Evolutionary conservation across 2,329 filamentous ascomycete genomes (phyloP).

Genomic region (Phialophora expanda): DNA sequence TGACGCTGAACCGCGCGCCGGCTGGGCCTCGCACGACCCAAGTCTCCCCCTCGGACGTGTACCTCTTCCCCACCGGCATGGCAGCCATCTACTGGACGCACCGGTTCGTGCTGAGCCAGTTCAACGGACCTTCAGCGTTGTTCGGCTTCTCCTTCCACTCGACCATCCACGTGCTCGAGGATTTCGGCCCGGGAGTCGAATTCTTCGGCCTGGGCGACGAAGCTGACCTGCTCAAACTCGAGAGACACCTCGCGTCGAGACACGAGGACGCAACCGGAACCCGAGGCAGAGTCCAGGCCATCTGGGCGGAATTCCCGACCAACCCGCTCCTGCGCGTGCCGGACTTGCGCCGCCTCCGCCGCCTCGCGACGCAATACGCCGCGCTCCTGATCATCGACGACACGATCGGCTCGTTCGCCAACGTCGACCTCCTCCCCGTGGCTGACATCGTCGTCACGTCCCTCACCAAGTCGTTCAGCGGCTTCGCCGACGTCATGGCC

Average conservation of each 20-base stretch:
- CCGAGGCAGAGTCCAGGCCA: conserved; percentile 41
- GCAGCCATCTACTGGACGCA: conserved; percentile 56
- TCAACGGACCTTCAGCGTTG: conserved; percentile 48
- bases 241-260: conserved; percentile 55
- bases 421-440: conserved; percentile 53
- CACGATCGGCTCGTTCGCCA: conserved; percentile 46
- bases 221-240: conserved; percentile 57
- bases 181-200: conserved; percentile 51
- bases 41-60: conserved; percentile 51
- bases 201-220: conserved; percentile 55
- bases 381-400: conserved; percentile 47
- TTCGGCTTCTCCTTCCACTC: conserved; percentile 61
- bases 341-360: conserved; percentile 49
- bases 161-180: conserved; percentile 56
- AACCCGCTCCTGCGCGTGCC: conserved; percentile 55
- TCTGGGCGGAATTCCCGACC: conserved; percentile 55
- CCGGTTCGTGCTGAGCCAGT: conserved; percentile 46
- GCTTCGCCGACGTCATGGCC: conserved; percentile 61
- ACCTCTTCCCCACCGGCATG: conserved; percentile 63
- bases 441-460: conserved; percentile 60
- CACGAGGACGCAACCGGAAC: conserved; percentile 43
- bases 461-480: conserved; percentile 65
- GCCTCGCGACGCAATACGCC: conserved; percentile 48
- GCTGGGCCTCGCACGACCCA: neutral
- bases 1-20: conserved; percentile 21